These are phyloP conservation scores for Blastobotrys chiropterorum DNA, from an alignment of 805 yeast genomes.

Conservation along the genomic window DNA sequence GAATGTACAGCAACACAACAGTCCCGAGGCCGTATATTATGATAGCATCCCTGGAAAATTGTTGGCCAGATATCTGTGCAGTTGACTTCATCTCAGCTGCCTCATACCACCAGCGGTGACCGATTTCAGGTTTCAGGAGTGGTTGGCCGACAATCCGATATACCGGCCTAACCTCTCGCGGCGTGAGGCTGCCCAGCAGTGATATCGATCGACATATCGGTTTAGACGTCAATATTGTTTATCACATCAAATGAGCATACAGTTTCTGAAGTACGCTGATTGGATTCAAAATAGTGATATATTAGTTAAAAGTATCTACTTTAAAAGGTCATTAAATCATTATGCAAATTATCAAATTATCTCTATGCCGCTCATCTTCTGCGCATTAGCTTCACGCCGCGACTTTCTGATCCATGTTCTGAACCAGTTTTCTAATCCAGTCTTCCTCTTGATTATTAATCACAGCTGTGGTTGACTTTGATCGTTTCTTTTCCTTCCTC, in stretches of 20 bases:
- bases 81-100: neutral
- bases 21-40: neutral
- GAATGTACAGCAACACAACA: neutral
- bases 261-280: too few relatives aligned
- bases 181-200: too few relatives aligned
- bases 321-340: neutral
- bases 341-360: neutral
- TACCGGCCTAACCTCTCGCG: too few relatives aligned
- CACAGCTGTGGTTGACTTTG: neutral
- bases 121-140: too few relatives aligned
- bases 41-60: neutral
- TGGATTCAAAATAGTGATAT: too few relatives aligned
- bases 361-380: neutral
- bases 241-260: too few relatives aligned
- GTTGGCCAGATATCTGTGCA: neutral
- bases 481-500: neutral
- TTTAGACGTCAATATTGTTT: too few relatives aligned
- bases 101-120: neutral
- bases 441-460: slow-evolving; percentile 1
- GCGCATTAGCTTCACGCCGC: neutral
- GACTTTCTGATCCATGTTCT: neutral
- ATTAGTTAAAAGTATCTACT: neutral
- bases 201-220: too few relatives aligned
- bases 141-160: too few relatives aligned
- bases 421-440: slow-evolving; percentile 5